Conservation (phyloP, 345 rosid genomes). For the Eucalyptus fibrosa region DNA sequence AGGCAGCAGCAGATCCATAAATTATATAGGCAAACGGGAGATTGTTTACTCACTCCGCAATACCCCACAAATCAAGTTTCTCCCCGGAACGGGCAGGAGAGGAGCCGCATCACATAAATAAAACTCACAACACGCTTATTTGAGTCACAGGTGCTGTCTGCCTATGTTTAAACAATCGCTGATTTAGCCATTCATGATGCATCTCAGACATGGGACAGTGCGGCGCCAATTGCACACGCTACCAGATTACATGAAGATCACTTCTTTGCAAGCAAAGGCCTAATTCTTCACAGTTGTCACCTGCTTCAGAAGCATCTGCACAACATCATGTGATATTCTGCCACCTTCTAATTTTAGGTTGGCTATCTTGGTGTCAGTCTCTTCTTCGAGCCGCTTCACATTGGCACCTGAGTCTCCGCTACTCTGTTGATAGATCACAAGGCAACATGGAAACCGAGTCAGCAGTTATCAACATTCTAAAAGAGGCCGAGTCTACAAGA, state of each 20-base stretch:
- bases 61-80: neutral
- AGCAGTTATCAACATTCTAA: neutral
- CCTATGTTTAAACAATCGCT: neutral
- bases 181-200: neutral
- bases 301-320: conserved; percentile 76
- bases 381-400: conserved; percentile 82
- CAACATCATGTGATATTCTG: conserved; percentile 65
- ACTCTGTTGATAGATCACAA: conserved; percentile 24
- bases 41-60: neutral
- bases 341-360: conserved; percentile 41
- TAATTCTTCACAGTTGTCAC: conserved; percentile 79
- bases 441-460: neutral
- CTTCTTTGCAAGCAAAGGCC: neutral
- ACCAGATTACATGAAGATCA: neutral
- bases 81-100: neutral
- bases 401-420: conserved; percentile 93
- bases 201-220: neutral
- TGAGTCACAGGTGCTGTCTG: neutral
- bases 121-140: neutral
- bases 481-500: neutral
- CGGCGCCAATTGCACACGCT: neutral
- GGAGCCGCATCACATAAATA: neutral
- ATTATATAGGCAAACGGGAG: neutral
- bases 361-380: conserved; percentile 59
- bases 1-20: neutral